Evolutionary conservation across 2,329 filamentous ascomycete genomes (phyloP), one percentile per base, ranked within the genome.

Genomic region (Microascus cirrosus): DNA sequence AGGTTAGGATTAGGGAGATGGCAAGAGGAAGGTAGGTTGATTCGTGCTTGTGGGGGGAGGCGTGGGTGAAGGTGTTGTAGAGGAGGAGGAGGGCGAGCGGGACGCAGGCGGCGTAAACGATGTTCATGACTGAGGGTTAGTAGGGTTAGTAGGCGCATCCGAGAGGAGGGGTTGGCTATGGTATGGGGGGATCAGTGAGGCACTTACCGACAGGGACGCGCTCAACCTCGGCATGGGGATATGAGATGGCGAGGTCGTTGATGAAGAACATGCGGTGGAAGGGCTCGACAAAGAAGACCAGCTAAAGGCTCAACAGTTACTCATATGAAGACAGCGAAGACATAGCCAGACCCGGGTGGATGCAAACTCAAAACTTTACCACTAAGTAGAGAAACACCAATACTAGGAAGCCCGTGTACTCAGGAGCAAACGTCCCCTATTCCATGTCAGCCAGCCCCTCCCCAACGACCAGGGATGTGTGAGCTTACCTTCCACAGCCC

Each of bases 191-290:
- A 18, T n/a, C n/a, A 18, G 20, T 7, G 25, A 12, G 48, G 51
- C 11, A 75, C 85, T 63, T 77, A 87, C 86, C 69, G 15, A 95
- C 84, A 8, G 90, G 79, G 0, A 99, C 94, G 61, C 91, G 83
- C 71, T 99, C 92, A 55, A 87, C 73, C 59, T 87, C 78, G 24
- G 94, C 90, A 72, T 95, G 88, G 0, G 94, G 94, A 67, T 87
- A 96, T 62, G 90, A 86, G 60, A 97, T 90, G 55, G 84, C 77
- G 25, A 89, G 80, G 69, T 97, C 90, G 68, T 91, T 88, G 61
- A 97, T 81, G 62, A 84, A 88, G 74, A 99, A 97, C 83, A 96
- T 88, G 73, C 90, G 90, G 70, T 97, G 91, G 69, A 97, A 97
- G 0, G 94, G 94, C 60, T 86, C 85, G 64, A 89, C 80, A 53